Evolutionary conservation across 2,329 filamentous ascomycete genomes (phyloP).

Genomic region (Basipetospora sp.): DNA sequence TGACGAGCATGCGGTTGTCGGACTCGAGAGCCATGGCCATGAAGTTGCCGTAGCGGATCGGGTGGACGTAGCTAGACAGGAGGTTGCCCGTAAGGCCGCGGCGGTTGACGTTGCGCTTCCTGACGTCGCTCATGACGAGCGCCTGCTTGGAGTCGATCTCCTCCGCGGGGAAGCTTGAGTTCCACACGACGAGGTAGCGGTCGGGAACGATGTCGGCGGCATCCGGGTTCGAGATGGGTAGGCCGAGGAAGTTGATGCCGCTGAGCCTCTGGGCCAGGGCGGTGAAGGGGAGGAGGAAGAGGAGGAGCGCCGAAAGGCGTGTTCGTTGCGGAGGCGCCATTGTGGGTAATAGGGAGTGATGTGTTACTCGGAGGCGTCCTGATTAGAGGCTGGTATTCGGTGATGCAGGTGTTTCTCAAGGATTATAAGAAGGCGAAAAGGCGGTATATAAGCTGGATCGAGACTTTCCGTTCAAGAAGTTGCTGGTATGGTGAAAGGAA

Average conservation of each 20-base stretch:
- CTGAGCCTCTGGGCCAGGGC: constrained; percentile 13
- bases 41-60: constrained; percentile 30
- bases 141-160: constrained; percentile 35
- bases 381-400: no score
- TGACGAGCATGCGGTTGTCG: constrained; percentile 33
- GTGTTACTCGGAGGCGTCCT: no score
- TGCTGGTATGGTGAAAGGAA: no score
- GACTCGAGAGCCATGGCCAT: constrained; percentile 38
- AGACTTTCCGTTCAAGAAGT: no score
- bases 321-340: constrained; percentile 12
- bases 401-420: no score
- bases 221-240: constrained; percentile 35
- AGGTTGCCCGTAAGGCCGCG: constrained; percentile 31
- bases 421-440: no score
- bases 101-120: constrained; percentile 43
- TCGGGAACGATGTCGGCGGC: constrained; percentile 35
- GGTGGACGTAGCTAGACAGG: constrained; percentile 32
- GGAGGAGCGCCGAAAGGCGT: constrained; percentile 10
- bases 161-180: constrained; percentile 33
- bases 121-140: constrained; percentile 31
- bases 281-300: constrained; percentile 12
- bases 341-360: neutral
- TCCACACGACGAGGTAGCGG: constrained; percentile 52
- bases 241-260: constrained; percentile 18
- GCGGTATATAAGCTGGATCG: no score